Evolutionary conservation across 768 basidiomycete genomes (phyloP).

Genomic region (Trametes meyenii): DNA sequence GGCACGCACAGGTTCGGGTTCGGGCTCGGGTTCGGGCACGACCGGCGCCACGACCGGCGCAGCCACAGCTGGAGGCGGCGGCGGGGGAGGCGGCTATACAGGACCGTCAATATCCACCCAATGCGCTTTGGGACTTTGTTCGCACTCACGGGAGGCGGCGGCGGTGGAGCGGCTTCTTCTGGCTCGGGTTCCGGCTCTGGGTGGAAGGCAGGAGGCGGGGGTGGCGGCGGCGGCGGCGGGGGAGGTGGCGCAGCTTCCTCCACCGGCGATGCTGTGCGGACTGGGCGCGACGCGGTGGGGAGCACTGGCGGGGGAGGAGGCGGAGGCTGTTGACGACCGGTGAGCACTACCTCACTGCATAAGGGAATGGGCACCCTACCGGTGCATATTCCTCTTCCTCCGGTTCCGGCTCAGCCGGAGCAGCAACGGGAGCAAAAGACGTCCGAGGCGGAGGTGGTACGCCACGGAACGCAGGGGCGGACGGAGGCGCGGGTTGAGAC

Average conservation of each 20-base stretch:
- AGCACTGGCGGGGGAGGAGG: slow-evolving; percentile 24
- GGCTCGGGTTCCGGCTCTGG: slow-evolving; percentile 39
- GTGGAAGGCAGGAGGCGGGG: slow-evolving; percentile 39
- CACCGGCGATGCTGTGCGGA: slow-evolving; percentile 4
- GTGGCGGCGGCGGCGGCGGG: slow-evolving; percentile 37
- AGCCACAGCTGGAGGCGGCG: slow-evolving; percentile 36
- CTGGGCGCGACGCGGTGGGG: slow-evolving; percentile 17
- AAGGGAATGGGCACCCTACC: slow-evolving; percentile 6
- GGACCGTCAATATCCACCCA: background rate
- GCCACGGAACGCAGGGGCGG: slow-evolving; percentile 22
- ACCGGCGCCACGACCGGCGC: slow-evolving; percentile 25
- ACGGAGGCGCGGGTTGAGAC: slow-evolving; percentile 44
- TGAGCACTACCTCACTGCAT: background rate
- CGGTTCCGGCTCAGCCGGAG: slow-evolving; percentile 32
- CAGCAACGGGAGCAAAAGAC: slow-evolving; percentile 10
- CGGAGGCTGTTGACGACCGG: slow-evolving; percentile 5
- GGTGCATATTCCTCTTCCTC: slow-evolving; percentile 33
- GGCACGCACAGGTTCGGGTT: slow-evolving; percentile 47
- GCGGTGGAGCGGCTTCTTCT: slow-evolving; percentile 33
- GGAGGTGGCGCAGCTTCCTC: slow-evolving; percentile 39
- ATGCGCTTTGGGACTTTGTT: background rate
- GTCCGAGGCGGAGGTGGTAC: slow-evolving; percentile 18
- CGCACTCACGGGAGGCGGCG: slow-evolving; percentile 39
- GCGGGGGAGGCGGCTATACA: slow-evolving; percentile 49
- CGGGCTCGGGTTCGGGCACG: slow-evolving; percentile 40